These are phyloP conservation scores for Medicago arabica DNA, from an alignment of 306 rosid genomes.

Conservation along the genomic window DNA sequence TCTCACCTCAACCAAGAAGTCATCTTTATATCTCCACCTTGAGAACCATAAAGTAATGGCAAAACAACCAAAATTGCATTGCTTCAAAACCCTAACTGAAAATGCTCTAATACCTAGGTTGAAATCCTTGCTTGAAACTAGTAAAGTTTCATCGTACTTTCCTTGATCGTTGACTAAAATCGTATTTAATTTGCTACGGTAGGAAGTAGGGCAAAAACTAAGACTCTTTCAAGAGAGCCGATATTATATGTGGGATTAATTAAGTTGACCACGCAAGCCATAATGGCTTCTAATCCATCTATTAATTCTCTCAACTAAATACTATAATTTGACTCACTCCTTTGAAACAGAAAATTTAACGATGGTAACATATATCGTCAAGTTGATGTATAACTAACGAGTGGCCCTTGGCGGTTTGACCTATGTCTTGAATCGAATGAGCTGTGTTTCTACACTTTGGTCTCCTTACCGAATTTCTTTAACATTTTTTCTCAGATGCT, in stretches of 20 bases:
- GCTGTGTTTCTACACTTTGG: constrained; percentile 46
- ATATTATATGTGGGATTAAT: not conserved
- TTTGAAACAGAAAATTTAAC: constrained; percentile 24
- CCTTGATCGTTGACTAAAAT: not conserved
- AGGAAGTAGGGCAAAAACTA: not conserved
- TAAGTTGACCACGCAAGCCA: not conserved
- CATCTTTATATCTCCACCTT: too few species aligned
- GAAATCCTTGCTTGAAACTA: not conserved
- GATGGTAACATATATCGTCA: not conserved
- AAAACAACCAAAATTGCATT: too few species aligned
- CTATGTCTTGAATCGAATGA: constrained; percentile 31
- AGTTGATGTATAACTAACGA: constrained; percentile 21
- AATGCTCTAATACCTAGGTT: not conserved
- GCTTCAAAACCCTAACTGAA: too few species aligned
- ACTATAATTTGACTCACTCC: constrained; percentile 26
- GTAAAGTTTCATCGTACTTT: not conserved
- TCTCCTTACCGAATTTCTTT: constrained; percentile 7
- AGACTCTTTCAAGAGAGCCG: too few species aligned
- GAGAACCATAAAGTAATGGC: too few species aligned
- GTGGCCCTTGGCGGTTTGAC: constrained; percentile 60
- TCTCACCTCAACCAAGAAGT: too few species aligned
- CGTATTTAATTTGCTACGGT: not conserved
- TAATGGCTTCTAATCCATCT: not conserved
- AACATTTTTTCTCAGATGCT: constrained; percentile 25
- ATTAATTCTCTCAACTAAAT: constrained; percentile 42